A percentile compares a stretch with the other conserved stretches of the same genome.
These are phyloP conservation scores for Penicillium chermesinum DNA, from an alignment of 495 filamentous ascomycete genomes.

Conservation along the genomic window DNA sequence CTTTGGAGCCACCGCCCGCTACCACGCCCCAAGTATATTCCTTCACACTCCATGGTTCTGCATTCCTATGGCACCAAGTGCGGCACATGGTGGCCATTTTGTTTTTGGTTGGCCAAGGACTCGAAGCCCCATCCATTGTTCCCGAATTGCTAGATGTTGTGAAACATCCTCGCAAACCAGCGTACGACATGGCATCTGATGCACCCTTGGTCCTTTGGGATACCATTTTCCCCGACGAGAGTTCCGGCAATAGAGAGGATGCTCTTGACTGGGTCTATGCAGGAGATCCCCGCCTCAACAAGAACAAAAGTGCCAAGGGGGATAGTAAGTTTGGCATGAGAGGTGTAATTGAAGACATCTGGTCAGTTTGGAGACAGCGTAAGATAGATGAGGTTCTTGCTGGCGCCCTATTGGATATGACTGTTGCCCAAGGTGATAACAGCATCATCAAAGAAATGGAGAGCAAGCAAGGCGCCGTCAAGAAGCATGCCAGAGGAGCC, in stretches of 20 bases:
- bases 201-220: conserved; percentile 91
- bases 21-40: conserved; percentile 66
- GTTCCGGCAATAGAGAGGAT: conserved; percentile 48
- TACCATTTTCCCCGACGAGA: conserved; percentile 73
- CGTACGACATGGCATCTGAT: conserved; percentile 86
- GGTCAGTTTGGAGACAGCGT: conserved; percentile 72
- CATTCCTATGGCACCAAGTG: conserved; percentile 98
- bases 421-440: conserved; percentile 48
- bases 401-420: conserved; percentile 57
- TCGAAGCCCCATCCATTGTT: conserved; percentile 71
- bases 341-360: conserved; percentile 68
- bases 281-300: conserved; percentile 47
- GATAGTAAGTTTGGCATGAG: conserved; percentile 55
- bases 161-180: conserved; percentile 65
- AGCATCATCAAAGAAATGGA: conserved; percentile 16
- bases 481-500: conserved; percentile 38
- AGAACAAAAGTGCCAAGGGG: conserved; percentile 28
- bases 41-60: conserved; percentile 82
- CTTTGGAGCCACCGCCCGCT: conserved; percentile 13
- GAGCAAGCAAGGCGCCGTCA: conserved; percentile 18
- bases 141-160: conserved; percentile 64
- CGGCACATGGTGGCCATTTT: conserved; percentile 82
- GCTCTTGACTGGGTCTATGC: conserved; percentile 75
- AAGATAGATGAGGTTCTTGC: conserved; percentile 89
- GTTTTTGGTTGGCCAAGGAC: conserved; percentile 85